Percentiles rank a stretch among this genome's conserved stretches.
Conservation (phyloP, 2,329 filamentous ascomycete genomes). For the Cordyceps militaris region DNA sequence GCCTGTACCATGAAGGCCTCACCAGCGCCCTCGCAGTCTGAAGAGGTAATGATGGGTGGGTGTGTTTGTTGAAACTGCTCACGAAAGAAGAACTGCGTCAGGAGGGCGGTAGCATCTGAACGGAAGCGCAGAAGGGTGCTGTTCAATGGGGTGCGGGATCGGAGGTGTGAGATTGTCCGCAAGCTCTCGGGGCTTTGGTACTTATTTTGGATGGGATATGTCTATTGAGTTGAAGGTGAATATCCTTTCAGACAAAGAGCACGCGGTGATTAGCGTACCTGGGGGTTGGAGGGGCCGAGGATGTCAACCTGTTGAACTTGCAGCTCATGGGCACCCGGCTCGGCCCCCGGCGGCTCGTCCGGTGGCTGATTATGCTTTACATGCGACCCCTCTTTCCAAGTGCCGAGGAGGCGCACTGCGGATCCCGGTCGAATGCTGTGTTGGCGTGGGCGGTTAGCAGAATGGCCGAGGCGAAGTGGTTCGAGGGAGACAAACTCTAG, state of each 20-base stretch:
- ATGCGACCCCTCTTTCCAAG: constrained; percentile 48
- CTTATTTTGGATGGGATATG: constrained; percentile 92
- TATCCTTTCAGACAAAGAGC: background rate
- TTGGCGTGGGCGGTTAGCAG: constrained; percentile 22
- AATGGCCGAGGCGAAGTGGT: constrained; percentile 15
- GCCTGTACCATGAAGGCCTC: constrained; percentile 75
- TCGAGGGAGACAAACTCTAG: constrained; percentile 53
- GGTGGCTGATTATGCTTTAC: background rate
- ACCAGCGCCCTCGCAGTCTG: constrained; percentile 93
- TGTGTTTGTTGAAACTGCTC: constrained; percentile 76
- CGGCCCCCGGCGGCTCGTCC: background rate
- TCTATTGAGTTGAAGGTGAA: constrained; percentile 40
- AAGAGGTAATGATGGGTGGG: constrained; percentile 90
- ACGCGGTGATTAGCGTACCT: constrained; percentile 45
- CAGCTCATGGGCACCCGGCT: constrained; percentile 57
- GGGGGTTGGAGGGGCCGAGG: constrained; percentile 70
- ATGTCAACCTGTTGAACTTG: constrained; percentile 63
- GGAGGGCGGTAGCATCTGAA: constrained; percentile 66
- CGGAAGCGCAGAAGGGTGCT: constrained; percentile 73
- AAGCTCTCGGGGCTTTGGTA: constrained; percentile 87
- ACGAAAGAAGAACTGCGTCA: constrained; percentile 68
- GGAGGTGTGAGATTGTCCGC: constrained; percentile 79
- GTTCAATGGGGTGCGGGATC: constrained; percentile 73
- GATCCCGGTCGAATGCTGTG: constrained; percentile 71
- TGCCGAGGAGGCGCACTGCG: constrained; percentile 69